Conservation (phyloP, 805 yeast species). For the Zygoascus biomembranicola region DNA sequence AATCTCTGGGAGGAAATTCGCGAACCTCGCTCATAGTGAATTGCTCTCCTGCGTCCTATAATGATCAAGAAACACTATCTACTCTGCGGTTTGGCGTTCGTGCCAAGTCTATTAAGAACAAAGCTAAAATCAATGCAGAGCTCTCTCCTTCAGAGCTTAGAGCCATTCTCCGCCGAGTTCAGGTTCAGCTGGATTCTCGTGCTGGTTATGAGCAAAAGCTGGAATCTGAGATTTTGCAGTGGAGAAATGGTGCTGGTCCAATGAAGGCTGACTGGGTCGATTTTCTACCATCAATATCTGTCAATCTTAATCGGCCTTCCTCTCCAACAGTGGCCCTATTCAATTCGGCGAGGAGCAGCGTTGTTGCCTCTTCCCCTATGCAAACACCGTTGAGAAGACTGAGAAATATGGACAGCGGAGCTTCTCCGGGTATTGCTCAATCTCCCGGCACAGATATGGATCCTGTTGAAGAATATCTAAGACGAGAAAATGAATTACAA, state of each 20-base stretch:
- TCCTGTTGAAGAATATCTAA: conserved; percentile 11
- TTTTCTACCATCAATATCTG: neutral
- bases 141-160: conserved; percentile 42
- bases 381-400: neutral
- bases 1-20: conserved; percentile 76
- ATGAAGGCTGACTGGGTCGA: conserved; percentile 23
- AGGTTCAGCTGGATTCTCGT: conserved; percentile 25
- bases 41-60: conserved; percentile 54
- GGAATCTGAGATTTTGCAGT: conserved; percentile 33
- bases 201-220: conserved; percentile 31
- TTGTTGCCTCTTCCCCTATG: conserved; percentile 2
- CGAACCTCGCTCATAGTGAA: conserved; percentile 65
- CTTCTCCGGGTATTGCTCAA: neutral
- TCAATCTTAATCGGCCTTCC: neutral
- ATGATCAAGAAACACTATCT: conserved; percentile 59
- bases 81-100: conserved; percentile 68
- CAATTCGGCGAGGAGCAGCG: neutral
- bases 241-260: conserved; percentile 30
- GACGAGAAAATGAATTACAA: conserved; percentile 27
- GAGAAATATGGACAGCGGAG: neutral
- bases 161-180: conserved; percentile 28
- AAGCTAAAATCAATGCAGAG: conserved; percentile 56
- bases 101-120: conserved; percentile 59
- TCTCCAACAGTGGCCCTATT: neutral
- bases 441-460: neutral